Evolutionary conservation across 2,329 filamentous ascomycete species (phyloP), one percentile per base, ranked within the genome.

Genomic region (Apiospora arundinis): DNA sequence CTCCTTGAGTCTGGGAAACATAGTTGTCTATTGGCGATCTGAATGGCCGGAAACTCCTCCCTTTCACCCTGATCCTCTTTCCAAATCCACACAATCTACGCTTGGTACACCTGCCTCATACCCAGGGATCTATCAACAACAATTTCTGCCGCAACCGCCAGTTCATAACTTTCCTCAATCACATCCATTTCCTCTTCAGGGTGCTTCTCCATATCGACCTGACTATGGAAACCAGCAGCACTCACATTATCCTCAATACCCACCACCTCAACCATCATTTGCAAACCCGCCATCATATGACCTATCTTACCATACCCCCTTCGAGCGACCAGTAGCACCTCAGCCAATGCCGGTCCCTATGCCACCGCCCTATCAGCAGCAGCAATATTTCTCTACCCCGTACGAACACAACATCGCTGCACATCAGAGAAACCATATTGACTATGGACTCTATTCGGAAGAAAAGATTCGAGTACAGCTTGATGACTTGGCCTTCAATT

Each of bases 21-120:
- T 93, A 66, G 89, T 95, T 60, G 92, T 95, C 21, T 86, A 92
- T 77, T 97, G 93, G 94, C 90, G 91, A 79, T 89, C 93, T 3
- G 92, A 94, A 78, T 97, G 93, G 94, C 93, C 93, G 56, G 88
- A 91, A 74, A 84, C 89, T 42, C 88, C 92, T n/a, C 93, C 92
- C 0, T 95, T 95, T 80, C 86, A 89, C 74, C 86, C 89, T 28
- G 86, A 92, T 74, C 89, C 89, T 70, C 84, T 81, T 69, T 69
- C 72, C 25, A 69, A 76, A 16, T 72, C 71, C 44, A 68, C 73
- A 69, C 45, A 56, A 45, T 71, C 74, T 44, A 65, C 67, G 48
- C 18, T 70, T 14, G 52, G 67, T 18, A 28, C 68, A 37, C 65
- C 67, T 40, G 69, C 60, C 14, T 21, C 69, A 46, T 28, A 46